Conservation (phyloP, 2,329 filamentous ascomycete species). For the Fusarium chlamydosporum region DNA sequence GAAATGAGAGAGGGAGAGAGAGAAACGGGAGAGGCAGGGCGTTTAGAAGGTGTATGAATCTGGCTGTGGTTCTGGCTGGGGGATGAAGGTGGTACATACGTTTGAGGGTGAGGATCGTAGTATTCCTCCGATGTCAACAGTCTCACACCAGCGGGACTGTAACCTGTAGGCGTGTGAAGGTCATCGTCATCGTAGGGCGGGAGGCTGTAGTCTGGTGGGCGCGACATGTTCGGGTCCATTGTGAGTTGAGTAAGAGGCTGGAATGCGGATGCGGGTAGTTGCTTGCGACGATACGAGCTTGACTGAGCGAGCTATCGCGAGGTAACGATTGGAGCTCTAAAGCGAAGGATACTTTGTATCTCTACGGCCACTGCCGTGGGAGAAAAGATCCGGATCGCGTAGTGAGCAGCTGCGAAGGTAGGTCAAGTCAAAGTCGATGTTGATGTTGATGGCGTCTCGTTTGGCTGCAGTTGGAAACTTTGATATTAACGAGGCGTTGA, state of each 20-base stretch:
- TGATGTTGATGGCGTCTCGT: conserved; percentile 21
- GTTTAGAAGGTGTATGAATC: conserved; percentile 13
- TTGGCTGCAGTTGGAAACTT: conserved; percentile 28
- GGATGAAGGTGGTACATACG: conserved; percentile 66
- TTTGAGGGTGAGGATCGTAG: conserved; percentile 61
- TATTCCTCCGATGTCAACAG: conserved; percentile 74
- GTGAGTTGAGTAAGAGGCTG: conserved; percentile 36
- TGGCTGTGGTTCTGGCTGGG: conserved; percentile 29
- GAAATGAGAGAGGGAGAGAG: conserved; percentile 11
- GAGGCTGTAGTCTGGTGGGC: conserved; percentile 71
- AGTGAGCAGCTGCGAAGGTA: conserved; percentile 1
- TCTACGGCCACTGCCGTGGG: conserved; percentile 45
- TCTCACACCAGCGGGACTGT: conserved; percentile 69
- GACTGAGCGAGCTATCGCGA: conserved; percentile 18
- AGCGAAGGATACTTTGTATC: conserved; percentile 24
- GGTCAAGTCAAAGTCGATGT: conserved; percentile 15
- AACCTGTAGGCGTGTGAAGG: conserved; percentile 60
- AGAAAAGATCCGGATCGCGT: conserved; percentile 9
- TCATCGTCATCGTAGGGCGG: conserved; percentile 69
- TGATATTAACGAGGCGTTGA: conserved; percentile 34
- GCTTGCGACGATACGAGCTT: conserved; percentile 37
- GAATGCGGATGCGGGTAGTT: conserved; percentile 51
- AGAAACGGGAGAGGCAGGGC: conserved; percentile 14
- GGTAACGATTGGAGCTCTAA: conserved; percentile 20
- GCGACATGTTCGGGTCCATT: conserved; percentile 67